phyloP scores from a whole-genome alignment of 2,329 filamentous ascomycete species.

The Epichloe sp. region DNA sequence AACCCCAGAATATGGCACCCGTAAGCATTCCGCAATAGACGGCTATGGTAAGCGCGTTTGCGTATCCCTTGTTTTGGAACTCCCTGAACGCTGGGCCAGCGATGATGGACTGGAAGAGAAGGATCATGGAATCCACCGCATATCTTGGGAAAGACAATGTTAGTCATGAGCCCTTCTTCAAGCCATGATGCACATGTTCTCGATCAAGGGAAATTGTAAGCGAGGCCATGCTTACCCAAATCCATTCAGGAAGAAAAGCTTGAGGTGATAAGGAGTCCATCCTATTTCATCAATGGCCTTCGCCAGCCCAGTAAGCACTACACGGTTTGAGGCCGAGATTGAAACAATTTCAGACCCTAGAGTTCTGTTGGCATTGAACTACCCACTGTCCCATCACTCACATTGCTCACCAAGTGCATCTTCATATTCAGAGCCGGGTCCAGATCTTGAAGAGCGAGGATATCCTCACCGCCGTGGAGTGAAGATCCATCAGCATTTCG shows the following conservation, averaged over 20 bases:
- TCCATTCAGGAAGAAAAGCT: conserved; percentile 48
- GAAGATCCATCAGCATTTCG: conserved; percentile 11
- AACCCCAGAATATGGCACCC: conserved; percentile 55
- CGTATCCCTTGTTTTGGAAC: conserved; percentile 41
- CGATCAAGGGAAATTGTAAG: background rate
- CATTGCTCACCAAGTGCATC: conserved; percentile 58
- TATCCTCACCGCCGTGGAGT: conserved; percentile 26
- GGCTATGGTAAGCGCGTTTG: conserved; percentile 46
- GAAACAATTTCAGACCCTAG: background rate
- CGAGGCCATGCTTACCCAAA: conserved; percentile 29
- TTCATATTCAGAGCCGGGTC: conserved; percentile 52
- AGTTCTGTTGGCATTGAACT: background rate
- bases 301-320: background rate
- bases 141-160: conserved; percentile 21
- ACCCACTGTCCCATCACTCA: conserved; percentile 20
- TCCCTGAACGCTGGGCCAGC: conserved; percentile 44
- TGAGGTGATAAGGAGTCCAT: conserved; percentile 45
- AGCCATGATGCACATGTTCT: background rate
- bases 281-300: conserved; percentile 45
- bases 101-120: conserved; percentile 49
- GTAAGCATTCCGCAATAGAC: conserved; percentile 42
- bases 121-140: conserved; percentile 32
- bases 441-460: conserved; percentile 42
- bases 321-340: background rate
- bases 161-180: background rate